Percentiles rank a stretch among this genome's conserved stretches.
Evolutionary conservation across 2,329 filamentous ascomycete species (phyloP).

Genomic region (Dactylellina sp.): DNA sequence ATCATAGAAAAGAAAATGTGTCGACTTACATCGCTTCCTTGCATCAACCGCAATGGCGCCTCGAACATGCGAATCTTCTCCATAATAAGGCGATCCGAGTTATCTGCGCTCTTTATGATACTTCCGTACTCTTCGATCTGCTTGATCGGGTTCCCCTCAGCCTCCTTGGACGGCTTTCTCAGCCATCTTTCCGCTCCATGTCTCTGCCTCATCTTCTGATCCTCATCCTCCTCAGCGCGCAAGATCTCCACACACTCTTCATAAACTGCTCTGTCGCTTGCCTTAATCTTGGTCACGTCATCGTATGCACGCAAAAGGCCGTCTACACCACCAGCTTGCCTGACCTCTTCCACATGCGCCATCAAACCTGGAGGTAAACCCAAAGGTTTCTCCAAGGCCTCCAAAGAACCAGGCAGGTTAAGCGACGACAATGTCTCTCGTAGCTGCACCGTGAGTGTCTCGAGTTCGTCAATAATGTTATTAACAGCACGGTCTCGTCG

Average conservation of each 20-base stretch:
- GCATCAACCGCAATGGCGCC: constrained; percentile 77
- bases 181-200: constrained; percentile 90
- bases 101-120: constrained; percentile 80
- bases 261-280: constrained; percentile 80
- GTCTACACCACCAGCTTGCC: constrained; percentile 86
- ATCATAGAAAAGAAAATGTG: neutral
- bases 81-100: constrained; percentile 77
- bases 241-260: constrained; percentile 84
- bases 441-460: constrained; percentile 81
- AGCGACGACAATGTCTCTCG: constrained; percentile 83
- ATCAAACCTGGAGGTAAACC: constrained; percentile 86
- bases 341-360: constrained; percentile 91
- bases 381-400: constrained; percentile 93
- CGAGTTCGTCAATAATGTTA: constrained; percentile 83
- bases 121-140: constrained; percentile 83
- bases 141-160: constrained; percentile 78
- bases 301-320: constrained; percentile 82
- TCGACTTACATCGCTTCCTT: constrained; percentile 45
- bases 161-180: constrained; percentile 75
- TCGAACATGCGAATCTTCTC: constrained; percentile 83
- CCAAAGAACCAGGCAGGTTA: constrained; percentile 89
- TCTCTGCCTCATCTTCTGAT: constrained; percentile 78
- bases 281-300: constrained; percentile 89
- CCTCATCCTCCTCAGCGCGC: constrained; percentile 83
- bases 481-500: constrained; percentile 90